Base-by-base conservation (phyloP, 2,329 filamentous ascomycete genomes). In the Aspergillus sp. region DNA sequence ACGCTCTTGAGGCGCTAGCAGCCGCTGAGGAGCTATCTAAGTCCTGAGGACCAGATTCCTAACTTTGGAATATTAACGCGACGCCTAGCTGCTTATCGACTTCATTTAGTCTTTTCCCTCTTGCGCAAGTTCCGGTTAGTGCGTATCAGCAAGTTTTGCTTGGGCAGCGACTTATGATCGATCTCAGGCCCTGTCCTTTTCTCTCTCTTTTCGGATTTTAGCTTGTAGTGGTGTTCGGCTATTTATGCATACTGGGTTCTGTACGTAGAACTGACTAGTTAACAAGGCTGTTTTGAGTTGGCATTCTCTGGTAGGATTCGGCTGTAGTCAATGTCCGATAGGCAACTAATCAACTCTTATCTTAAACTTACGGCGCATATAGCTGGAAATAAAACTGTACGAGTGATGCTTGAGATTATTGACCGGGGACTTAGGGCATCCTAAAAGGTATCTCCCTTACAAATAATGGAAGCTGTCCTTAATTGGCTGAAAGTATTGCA, bases 1-100 rank as follows among this genome's bases (percentile, higher is more conserved):
- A 78, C 52, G 75, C 74, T 20, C 61, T 78, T 27, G 74, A 78
- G 57, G 74, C 73, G 47, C 63, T 79, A 37, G 70, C 70, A 34
- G 72, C 70, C 11, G 17, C 41, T 44, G 68, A 68, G 48, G 67
- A 70, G 34, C 57, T 57, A 5, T 27, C 19, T n/a, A 42, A 53
- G 42, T 11, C 15, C n/a, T 47, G n/a, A 54, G n/a, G 13, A 37
- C 33, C 27, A 15, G 42, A 19, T 24, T 15, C 34, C 15, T 37
- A 37, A 37, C 9, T 15, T n/a, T 37, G 15, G 4, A 15, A n/a
- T 7, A 37, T 37, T 5, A n/a, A 15, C 15, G 34, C 34, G 12
- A 37, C 12, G 34, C 34, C 34, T 37, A 37, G n/a, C 34, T 37
- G 12, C 34, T 3, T 15, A 37, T 37, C 34, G 12, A n/a, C 34